phyloP scores from a whole-genome alignment of 345 rosid genomes.

The Brassica nigra region DNA sequence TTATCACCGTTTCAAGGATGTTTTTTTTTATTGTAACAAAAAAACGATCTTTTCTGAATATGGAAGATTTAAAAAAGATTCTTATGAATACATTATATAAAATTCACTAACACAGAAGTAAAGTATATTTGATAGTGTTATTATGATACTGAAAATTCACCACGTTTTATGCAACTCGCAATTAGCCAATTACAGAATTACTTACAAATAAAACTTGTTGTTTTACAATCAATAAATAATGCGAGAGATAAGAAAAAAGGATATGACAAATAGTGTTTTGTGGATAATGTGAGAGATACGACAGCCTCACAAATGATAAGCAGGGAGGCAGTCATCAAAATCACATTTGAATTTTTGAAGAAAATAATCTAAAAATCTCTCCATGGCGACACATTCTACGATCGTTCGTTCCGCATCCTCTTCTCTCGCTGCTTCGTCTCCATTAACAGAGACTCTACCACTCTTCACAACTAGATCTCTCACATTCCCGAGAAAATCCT shows the following conservation, averaged over 20 bases:
- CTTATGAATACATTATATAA: too few species aligned
- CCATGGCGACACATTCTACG: conserved; percentile 58
- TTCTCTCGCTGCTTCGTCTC: conserved; percentile 35
- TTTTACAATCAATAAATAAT: neutral
- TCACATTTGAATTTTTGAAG: conserved; percentile 10
- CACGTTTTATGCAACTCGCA: neutral
- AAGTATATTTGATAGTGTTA: neutral
- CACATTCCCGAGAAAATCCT: conserved; percentile 46
- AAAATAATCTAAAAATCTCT: conserved; percentile 10
- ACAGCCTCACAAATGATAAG: conserved; percentile 28
- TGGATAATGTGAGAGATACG: conserved; percentile 25
- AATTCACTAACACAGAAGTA: too few species aligned
- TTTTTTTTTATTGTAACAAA: too few species aligned
- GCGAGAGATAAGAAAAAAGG: neutral
- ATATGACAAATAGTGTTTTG: neutral
- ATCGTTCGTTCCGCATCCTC: conserved; percentile 37
- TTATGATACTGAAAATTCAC: neutral
- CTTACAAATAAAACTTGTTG: neutral
- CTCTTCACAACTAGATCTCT: conserved; percentile 38
- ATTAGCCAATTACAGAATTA: neutral
- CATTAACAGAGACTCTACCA: conserved; percentile 38
- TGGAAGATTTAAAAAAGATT: too few species aligned
- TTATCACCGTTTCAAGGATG: too few species aligned
- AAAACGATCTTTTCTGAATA: too few species aligned
- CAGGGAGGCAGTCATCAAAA: neutral